phyloP scores from a whole-genome alignment of 164 flowering plant genomes.

The Amborella trichopoda region DNA sequence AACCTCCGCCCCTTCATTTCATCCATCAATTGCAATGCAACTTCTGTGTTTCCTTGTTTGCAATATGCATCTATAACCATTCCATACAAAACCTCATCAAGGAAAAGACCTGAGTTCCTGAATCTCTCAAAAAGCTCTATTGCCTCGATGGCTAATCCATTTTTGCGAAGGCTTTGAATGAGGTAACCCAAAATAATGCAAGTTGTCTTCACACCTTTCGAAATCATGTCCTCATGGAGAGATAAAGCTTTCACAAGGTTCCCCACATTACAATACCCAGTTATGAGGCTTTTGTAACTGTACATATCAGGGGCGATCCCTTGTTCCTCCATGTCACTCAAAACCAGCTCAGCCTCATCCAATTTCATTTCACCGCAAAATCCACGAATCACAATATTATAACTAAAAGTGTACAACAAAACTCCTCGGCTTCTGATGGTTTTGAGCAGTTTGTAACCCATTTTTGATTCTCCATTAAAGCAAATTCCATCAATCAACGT shows the following conservation, averaged over 20 bases:
- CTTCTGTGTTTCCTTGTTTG: slow-evolving; percentile 42
- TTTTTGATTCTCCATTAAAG: slow-evolving; percentile 15
- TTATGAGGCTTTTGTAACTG: slow-evolving; percentile 34
- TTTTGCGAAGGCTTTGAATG: slow-evolving; percentile 41
- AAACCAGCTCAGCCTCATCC: slow-evolving; percentile 44
- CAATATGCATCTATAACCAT: slow-evolving; percentile 48
- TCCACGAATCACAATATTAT: slow-evolving; percentile 45
- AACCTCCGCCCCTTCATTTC: slow-evolving; percentile 43
- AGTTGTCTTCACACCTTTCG: slow-evolving; percentile 46
- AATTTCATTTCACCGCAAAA: slow-evolving; percentile 45
- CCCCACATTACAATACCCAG: slow-evolving; percentile 31
- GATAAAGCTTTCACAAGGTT: slow-evolving; percentile 28
- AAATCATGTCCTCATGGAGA: slow-evolving; percentile 32
- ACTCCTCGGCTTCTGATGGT: slow-evolving; percentile 14
- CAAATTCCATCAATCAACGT: slow-evolving; percentile 57
- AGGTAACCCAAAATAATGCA: slow-evolving; percentile 37
- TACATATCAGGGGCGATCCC: slow-evolving; percentile 32
- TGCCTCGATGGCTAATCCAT: slow-evolving; percentile 29
- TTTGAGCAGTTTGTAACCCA: slow-evolving; percentile 33
- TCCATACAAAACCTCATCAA: slow-evolving; percentile 46
- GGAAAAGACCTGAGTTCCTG: slow-evolving; percentile 30
- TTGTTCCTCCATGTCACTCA: slow-evolving; percentile 33
- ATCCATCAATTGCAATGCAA: slow-evolving; percentile 36
- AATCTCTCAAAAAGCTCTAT: slow-evolving; percentile 25
- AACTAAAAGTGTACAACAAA: slow-evolving; percentile 29